Evolutionary conservation across 805 yeast genomes (phyloP), one percentile per base, ranked within the genome.

Genomic region (Peterozyma xylosa): DNA sequence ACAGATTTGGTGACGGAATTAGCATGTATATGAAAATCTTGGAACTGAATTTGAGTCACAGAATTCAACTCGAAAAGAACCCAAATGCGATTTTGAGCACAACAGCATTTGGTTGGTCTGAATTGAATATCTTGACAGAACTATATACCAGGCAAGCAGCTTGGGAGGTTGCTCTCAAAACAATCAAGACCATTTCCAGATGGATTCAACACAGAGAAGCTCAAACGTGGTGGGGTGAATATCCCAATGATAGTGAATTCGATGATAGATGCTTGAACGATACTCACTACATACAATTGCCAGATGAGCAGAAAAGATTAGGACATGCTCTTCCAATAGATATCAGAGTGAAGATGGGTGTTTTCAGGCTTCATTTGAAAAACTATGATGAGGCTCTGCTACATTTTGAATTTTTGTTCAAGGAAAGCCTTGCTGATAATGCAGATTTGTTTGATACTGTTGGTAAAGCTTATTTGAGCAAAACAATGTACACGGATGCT

Each of bases 41-140:
- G 42, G 82, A 81, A 34, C 71, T 73, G 40, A 86, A 86, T 56
- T 71, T 75, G 33, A 61, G 57, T 13, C 53, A 63, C 40, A 61
- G 81, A 18, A 51, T 54, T 21, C 16, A 51, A 7, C 36, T 33
- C 2, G 57, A 52, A 35, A 46, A 50, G 33, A 58, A 55, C 9
- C 54, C 56, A n/a, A 37, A 43, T 6, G 42, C 49, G 3, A 33
- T 37, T 9, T 43, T 63, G 45, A 50, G 50, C 38, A 61, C 61
- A 29, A 72, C 87, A 1, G 60, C 61, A 17, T 93, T 91, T 59
- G 88, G 80, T 40, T 93, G 96, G 95, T 83, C 95, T 0, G 90
- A 86, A 47, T 68, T 91, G 39, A 91, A 93, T 54, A 86, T 88
- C 47, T 66, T 91, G 37, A 74, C 86, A 9, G 98, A 93, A 54